Evolutionary conservation across 164 flowering plant species (phyloP).

Genomic region (Malania oleifera): DNA sequence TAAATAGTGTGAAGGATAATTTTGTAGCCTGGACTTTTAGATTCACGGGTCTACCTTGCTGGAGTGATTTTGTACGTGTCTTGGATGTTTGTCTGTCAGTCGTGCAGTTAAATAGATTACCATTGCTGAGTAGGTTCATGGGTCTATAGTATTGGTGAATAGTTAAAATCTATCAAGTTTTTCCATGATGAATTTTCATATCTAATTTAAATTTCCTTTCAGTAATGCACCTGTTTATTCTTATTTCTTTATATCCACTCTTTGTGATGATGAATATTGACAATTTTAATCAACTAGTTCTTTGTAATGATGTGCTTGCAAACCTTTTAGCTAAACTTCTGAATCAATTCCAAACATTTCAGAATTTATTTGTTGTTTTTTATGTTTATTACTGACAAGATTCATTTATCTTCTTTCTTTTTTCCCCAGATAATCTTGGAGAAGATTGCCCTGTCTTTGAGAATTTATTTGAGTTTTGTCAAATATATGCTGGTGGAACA

Average conservation of each 20-base stretch:
- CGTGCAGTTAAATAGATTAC: too few species aligned
- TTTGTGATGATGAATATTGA: too few species aligned
- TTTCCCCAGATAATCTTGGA: slow-evolving; percentile 78
- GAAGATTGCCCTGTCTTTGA: slow-evolving; percentile 99
- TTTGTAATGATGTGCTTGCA: not conserved
- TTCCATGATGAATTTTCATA: not conserved
- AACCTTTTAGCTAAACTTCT: not conserved
- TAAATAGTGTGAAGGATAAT: too few species aligned
- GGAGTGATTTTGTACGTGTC: too few species aligned
- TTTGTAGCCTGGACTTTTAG: too few species aligned
- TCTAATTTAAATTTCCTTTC: not conserved
- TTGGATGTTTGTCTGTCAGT: too few species aligned
- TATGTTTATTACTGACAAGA: not conserved
- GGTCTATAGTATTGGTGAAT: too few species aligned
- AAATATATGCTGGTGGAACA: slow-evolving; percentile 98
- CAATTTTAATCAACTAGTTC: too few species aligned
- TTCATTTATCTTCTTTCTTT: not conserved
- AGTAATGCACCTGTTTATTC: not conserved
- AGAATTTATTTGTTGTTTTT: too few species aligned
- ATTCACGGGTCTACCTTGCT: too few species aligned
- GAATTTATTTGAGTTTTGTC: slow-evolving; percentile 92
- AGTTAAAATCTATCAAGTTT: not conserved
- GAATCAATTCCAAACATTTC: not conserved
- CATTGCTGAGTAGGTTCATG: too few species aligned
- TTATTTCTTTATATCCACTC: too few species aligned